These are phyloP conservation scores for Rhododendron griersonianum DNA, from an alignment of 148 eudicot species.

Conservation along the genomic window DNA sequence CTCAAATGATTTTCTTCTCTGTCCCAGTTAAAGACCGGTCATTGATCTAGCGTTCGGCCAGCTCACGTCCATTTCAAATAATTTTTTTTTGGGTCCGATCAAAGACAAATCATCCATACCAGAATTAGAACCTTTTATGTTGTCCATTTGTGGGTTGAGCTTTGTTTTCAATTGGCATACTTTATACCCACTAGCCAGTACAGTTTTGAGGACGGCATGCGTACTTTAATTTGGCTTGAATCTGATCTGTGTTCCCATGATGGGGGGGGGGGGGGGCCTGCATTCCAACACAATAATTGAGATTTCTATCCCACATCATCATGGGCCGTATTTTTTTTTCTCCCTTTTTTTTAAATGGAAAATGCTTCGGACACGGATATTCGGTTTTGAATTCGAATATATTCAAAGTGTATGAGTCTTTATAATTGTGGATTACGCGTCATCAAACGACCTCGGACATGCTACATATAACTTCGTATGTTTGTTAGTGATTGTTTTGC, in stretches of 20 bases:
- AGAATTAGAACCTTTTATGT: neutral
- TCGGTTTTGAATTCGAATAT: neutral
- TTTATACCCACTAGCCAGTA: neutral
- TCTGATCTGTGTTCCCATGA: neutral
- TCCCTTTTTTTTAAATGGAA: neutral
- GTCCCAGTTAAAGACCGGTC: too few relatives aligned
- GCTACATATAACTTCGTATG: too few relatives aligned
- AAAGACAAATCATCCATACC: too few relatives aligned
- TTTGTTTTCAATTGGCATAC: neutral
- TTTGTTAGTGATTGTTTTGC: too few relatives aligned
- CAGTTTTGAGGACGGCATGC: neutral
- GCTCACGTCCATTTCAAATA: neutral
- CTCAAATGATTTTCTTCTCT: neutral
- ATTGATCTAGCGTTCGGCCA: too few relatives aligned
- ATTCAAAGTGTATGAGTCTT: neutral
- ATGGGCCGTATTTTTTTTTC: neutral
- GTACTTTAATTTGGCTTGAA: neutral
- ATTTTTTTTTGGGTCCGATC: fast-evolving
- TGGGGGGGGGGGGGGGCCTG: neutral
- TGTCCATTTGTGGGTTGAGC: neutral
- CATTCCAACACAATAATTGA: neutral
- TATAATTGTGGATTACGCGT: neutral
- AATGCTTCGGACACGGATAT: neutral
- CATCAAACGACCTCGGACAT: neutral
- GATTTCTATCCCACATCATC: neutral